Conservation (phyloP, 352 stramenopile species). For the Thraustotheca clavata region DNA sequence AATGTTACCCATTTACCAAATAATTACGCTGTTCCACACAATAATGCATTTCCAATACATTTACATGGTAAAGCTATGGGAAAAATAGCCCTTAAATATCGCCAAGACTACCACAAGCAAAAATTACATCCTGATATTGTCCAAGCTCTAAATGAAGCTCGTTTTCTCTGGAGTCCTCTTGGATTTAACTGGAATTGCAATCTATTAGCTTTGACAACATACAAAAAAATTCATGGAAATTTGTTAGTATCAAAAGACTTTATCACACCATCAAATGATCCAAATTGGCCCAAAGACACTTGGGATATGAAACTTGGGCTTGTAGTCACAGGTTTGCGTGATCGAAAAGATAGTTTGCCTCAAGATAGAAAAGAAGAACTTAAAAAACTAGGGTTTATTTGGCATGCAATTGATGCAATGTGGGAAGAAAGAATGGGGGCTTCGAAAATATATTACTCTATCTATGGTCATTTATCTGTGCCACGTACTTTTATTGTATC, state of each 20-base stretch:
- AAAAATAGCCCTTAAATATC: not conserved
- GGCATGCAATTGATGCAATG: not conserved
- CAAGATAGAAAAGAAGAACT: not conserved
- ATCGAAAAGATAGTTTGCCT: not conserved
- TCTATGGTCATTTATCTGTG: not conserved
- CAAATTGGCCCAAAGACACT: not conserved
- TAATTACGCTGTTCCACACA: not conserved
- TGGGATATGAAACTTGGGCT: not conserved
- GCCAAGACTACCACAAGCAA: not conserved
- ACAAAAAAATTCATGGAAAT: conserved; percentile 11
- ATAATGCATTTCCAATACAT: not conserved
- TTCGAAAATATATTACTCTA: not conserved
- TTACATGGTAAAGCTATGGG: no score
- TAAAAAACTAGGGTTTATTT: not conserved
- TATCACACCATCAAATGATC: not conserved
- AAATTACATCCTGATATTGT: not conserved
- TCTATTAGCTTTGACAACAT: not conserved
- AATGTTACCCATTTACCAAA: no score
- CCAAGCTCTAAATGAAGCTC: not conserved
- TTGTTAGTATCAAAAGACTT: not conserved
- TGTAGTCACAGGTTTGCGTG: not conserved
- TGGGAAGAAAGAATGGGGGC: not conserved
- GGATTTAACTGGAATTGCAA: not conserved
- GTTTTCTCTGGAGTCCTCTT: not conserved
- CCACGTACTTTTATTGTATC: not conserved